These are phyloP conservation scores for Avena sativa DNA, from an alignment of 176 grass and related monocot genomes.

Conservation along the genomic window DNA sequence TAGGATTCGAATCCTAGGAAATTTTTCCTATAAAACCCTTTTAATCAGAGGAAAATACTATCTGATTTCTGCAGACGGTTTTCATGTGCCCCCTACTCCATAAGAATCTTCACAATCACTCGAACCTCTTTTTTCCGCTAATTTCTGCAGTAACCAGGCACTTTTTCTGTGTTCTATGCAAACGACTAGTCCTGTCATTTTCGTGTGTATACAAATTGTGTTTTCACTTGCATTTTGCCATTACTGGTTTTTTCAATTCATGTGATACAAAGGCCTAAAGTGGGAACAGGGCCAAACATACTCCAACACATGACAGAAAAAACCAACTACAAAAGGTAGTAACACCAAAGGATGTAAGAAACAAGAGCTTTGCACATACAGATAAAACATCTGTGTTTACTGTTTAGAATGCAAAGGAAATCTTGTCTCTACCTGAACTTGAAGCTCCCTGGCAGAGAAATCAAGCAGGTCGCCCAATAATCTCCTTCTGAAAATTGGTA, in stretches of 20 bases:
- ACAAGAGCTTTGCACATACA: conserved; percentile 5
- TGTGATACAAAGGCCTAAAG: conserved; percentile 2
- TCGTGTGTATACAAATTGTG: not conserved
- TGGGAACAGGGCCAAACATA: conserved; percentile 10
- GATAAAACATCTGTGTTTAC: conserved; percentile 18
- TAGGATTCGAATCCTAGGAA: not conserved
- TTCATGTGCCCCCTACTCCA: not conserved
- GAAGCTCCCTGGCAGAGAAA: conserved; percentile 96
- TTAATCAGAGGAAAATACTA: conserved; percentile 20
- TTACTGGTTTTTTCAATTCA: not conserved
- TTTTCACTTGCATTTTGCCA: not conserved
- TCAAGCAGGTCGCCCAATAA: conserved; percentile 83
- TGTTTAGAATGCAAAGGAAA: conserved; percentile 6
- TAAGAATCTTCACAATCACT: not conserved
- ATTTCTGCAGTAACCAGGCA: not conserved
- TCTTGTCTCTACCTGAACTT: conserved; percentile 75
- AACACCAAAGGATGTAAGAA: conserved; percentile 27
- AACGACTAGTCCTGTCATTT: not conserved
- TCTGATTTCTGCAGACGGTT: not conserved
- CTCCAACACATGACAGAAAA: not conserved
- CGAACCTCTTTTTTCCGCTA: not conserved
- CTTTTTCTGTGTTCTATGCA: conserved; percentile 6
- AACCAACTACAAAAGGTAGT: conserved; percentile 35
- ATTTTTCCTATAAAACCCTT: not conserved
- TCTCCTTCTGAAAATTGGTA: conserved; percentile 96